Percentiles rank a stretch among this genome's conserved stretches.
Conservation (phyloP, 306 rosid species). For the Cyclanthera cordifolia region DNA sequence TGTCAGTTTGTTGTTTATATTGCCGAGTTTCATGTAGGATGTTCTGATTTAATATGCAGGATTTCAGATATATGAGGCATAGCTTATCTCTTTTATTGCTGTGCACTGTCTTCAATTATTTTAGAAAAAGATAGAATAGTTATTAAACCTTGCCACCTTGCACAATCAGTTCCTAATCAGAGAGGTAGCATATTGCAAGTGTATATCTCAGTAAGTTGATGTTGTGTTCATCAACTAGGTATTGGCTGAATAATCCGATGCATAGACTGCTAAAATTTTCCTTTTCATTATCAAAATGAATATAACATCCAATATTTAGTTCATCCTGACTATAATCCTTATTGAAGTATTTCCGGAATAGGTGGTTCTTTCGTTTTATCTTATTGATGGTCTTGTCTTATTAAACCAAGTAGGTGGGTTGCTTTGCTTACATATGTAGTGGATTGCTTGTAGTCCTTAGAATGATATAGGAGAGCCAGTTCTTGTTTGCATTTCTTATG, state of each 20-base stretch:
- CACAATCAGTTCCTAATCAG: not conserved
- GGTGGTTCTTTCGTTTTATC: not conserved
- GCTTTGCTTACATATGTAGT: not conserved
- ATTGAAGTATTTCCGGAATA: not conserved
- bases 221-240: not conserved
- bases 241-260: not conserved
- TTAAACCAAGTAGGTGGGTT: not conserved
- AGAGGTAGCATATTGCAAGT: not conserved
- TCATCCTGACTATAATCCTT: not conserved
- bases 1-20: not conserved
- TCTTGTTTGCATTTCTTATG: not conserved
- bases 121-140: not conserved
- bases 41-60: not conserved
- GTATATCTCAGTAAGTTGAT: not conserved
- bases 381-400: no score
- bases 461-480: no score
- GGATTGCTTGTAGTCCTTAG: not conserved
- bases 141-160: not conserved
- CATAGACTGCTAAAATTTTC: not conserved
- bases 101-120: not conserved
- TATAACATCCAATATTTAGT: not conserved
- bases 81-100: not conserved
- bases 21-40: not conserved
- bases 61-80: not conserved
- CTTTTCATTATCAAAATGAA: not conserved